A percentile compares a stretch with the other conserved stretches of the same genome.
These are phyloP conservation scores for Gardenia jasminoides DNA, from an alignment of 257 asterid species.

Conservation along the genomic window DNA sequence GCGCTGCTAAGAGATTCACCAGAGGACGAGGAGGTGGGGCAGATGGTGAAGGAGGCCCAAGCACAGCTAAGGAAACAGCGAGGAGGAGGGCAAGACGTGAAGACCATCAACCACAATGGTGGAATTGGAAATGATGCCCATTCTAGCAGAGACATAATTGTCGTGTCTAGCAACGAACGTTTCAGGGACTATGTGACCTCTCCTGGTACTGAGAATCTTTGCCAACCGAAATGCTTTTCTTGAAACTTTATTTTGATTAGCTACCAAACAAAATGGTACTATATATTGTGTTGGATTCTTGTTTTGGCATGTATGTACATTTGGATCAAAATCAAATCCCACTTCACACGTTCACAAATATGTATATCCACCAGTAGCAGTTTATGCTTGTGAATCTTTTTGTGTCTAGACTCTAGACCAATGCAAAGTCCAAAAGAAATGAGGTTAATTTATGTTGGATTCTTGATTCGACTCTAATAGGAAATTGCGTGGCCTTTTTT, in stretches of 20 bases:
- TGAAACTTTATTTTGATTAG: not conserved
- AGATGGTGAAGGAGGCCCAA: constrained; percentile 48
- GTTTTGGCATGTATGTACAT: not conserved
- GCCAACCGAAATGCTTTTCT: not conserved
- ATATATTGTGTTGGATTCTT: constrained; percentile 9
- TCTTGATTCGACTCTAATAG: not conserved
- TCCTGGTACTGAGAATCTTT: constrained; percentile 26
- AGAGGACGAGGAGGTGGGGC: constrained; percentile 46
- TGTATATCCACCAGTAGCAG: fast-evolving
- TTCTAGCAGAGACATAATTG: constrained; percentile 19
- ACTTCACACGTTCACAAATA: not conserved
- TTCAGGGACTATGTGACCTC: constrained; percentile 45
- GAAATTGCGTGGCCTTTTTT: not conserved
- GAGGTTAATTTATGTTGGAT: not conserved
- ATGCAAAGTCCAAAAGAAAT: too few relatives aligned
- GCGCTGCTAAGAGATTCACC: constrained; percentile 46
- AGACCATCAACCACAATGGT: constrained; percentile 11
- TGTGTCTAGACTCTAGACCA: not conserved
- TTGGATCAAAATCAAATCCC: not conserved
- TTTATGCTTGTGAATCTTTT: not conserved
- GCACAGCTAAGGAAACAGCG: constrained; percentile 27
- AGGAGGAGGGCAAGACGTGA: constrained; percentile 22
- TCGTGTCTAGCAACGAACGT: constrained; percentile 41
- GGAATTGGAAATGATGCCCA: not conserved
- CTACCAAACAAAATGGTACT: not conserved